These are phyloP conservation scores for Amylostereum chailletii DNA, from an alignment of 1,284 basidiomycete genomes.

Conservation along the genomic window DNA sequence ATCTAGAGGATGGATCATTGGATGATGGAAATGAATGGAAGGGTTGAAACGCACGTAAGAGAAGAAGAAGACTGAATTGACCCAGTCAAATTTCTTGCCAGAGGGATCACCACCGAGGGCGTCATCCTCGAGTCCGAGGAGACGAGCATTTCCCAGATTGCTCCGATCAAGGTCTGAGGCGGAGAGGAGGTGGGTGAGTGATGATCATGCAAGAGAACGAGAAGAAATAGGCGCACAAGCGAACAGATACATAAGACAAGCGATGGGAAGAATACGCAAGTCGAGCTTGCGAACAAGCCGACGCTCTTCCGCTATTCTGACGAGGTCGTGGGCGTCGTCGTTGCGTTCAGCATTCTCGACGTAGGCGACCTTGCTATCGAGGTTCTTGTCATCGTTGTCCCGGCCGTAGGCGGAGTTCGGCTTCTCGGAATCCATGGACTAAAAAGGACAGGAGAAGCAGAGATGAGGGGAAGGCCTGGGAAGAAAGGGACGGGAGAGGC, in stretches of 20 bases:
- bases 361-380: too few species aligned
- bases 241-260: slow-evolving; percentile 66
- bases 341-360: background rate
- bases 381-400: too few species aligned
- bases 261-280: slow-evolving; percentile 56
- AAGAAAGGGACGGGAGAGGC: too few species aligned
- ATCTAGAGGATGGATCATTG: background rate
- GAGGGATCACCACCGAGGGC: slow-evolving; percentile 58
- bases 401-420: too few species aligned
- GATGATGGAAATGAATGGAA: background rate
- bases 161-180: slow-evolving; percentile 59
- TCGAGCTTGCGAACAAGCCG: slow-evolving; percentile 60
- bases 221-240: slow-evolving; percentile 41
- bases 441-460: too few species aligned
- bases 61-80: slow-evolving; percentile 69
- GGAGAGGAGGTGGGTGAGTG: background rate
- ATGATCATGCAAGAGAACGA: background rate
- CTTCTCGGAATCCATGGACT: too few species aligned
- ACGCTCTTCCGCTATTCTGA: slow-evolving; percentile 33
- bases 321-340: background rate
- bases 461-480: too few species aligned
- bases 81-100: slow-evolving; percentile 62
- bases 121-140: slow-evolving; percentile 61
- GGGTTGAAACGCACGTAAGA: slow-evolving; percentile 47
- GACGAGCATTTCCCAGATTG: slow-evolving; percentile 68